Evolutionary conservation across 768 basidiomycete species (phyloP).

Genomic region (Hebeloma cylindrosporum): DNA sequence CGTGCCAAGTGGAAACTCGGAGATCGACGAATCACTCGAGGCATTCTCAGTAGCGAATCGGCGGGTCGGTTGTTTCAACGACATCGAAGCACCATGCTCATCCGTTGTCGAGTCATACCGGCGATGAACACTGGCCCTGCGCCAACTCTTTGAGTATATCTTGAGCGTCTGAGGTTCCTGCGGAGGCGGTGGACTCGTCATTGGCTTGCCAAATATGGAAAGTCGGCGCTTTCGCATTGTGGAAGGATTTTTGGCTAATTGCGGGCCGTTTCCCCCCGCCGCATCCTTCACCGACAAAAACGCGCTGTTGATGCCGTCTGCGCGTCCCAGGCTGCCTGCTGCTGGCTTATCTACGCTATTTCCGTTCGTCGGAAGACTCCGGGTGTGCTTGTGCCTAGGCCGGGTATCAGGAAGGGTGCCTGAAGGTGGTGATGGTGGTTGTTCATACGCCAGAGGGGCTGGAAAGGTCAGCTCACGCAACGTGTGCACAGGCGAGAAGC

Average conservation of each 20-base stretch:
- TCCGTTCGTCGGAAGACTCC: conserved; percentile 3
- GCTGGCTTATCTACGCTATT: not conserved
- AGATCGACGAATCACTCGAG: conserved; percentile 49
- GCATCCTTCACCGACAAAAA: too few species aligned
- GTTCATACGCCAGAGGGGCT: conserved; percentile 59
- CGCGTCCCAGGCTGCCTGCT: too few species aligned
- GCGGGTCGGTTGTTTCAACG: conserved; percentile 32
- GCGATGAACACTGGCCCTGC: conserved; percentile 9
- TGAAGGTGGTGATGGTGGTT: conserved; percentile 13
- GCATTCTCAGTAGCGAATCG: conserved; percentile 44
- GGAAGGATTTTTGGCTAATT: conserved; percentile 25
- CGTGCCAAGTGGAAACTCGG: conserved; percentile 17
- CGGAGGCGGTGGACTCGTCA: conserved; percentile 25
- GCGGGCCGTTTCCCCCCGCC: conserved; percentile 18
- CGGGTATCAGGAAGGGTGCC: conserved; percentile 15
- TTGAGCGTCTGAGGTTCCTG: conserved; percentile 32
- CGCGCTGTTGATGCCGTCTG: too few species aligned
- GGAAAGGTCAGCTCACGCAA: conserved; percentile 70
- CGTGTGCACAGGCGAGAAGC: conserved; percentile 29
- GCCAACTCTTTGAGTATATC: conserved; percentile 30
- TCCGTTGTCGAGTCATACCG: not conserved
- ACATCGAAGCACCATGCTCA: not conserved
- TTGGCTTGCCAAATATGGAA: conserved; percentile 26
- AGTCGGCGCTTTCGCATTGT: conserved; percentile 29
- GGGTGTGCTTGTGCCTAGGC: conserved; percentile 22